phyloP scores from a whole-genome alignment of 2,329 filamentous ascomycete species.

The Nectriaceae sp. region DNA sequence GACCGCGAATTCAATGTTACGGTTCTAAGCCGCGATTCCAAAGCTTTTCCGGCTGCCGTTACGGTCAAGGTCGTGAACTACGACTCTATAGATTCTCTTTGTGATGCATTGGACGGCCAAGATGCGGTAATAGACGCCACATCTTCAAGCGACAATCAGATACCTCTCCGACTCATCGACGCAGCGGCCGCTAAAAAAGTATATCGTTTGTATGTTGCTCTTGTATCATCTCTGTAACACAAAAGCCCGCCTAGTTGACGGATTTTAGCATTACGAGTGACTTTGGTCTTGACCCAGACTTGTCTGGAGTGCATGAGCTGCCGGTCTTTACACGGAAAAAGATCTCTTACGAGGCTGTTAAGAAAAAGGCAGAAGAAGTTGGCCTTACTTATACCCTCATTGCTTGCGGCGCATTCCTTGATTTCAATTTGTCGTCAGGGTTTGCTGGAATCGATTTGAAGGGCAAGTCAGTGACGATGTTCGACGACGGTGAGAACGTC shows the following conservation, averaged over 20 bases:
- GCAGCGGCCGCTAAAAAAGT: not conserved
- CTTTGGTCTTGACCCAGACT: not conserved
- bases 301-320: not conserved
- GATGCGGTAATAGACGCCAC: not conserved
- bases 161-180: not conserved
- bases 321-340: not conserved
- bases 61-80: not conserved
- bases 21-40: not conserved
- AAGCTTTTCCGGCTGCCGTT: not conserved
- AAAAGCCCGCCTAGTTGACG: not conserved
- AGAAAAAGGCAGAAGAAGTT: not conserved
- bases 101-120: not conserved
- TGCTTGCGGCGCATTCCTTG: not conserved
- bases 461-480: not conserved
- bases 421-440: not conserved
- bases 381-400: not conserved
- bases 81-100: not conserved
- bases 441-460: not conserved
- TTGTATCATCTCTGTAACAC: not conserved
- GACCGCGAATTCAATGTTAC: not conserved
- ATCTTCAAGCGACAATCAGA: not conserved
- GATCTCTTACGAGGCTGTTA: not conserved
- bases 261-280: not conserved
- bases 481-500: not conserved
- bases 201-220: not conserved